Base-by-base conservation (phyloP, 2,329 filamentous ascomycete genomes). In the Claviceps arundinis region DNA sequence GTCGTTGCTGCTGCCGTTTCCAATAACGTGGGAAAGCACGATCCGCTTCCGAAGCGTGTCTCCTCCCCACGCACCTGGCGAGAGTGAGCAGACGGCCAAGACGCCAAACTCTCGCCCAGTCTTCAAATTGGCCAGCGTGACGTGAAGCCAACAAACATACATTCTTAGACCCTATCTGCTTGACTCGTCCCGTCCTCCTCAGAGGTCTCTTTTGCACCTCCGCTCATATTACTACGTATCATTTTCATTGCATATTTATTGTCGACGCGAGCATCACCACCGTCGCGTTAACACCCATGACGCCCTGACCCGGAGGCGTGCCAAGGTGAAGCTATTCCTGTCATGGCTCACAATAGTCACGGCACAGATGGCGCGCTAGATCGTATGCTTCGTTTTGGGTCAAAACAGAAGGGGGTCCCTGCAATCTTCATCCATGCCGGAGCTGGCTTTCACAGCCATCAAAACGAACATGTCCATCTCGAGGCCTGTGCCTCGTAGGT, bases 401-500 rank as follows among this genome's bases (percentile, higher is more conserved):
- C 68, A 16, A 65, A 58, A 51, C 56, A 61, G 38, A 68, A 67
- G 50, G 62, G 58, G 44, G 56, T 81, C 9, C 81, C 81, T 53
- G 89, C 89, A 54, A 91, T 98, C 50, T 97, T 95, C 66, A 84
- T 98, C 45, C 93, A 98, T 68, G 93, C 91, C 40, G 93, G 93
- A 37, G 93, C 93, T 16, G 93, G 93, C 4, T 98, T 88, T 61
- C 93, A 98, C 66, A 96, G 89, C 63, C 73, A 80, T 24, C 80
- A 86, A 55, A 97, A 97, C 63, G 90, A 98, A 65, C 74, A 77
- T 52, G 75, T 87, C 40, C 93, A 98, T 63, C 77, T 98, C 9
- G 76, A 84, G 61, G 89, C 89, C 43, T 97, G 93, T 67, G 84
- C 85, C 62, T 84, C 91, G 91, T 96, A 74, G 69, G 88, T 57